phyloP scores from a whole-genome alignment of 129 eudicot species.

The Lonicera japonica region DNA sequence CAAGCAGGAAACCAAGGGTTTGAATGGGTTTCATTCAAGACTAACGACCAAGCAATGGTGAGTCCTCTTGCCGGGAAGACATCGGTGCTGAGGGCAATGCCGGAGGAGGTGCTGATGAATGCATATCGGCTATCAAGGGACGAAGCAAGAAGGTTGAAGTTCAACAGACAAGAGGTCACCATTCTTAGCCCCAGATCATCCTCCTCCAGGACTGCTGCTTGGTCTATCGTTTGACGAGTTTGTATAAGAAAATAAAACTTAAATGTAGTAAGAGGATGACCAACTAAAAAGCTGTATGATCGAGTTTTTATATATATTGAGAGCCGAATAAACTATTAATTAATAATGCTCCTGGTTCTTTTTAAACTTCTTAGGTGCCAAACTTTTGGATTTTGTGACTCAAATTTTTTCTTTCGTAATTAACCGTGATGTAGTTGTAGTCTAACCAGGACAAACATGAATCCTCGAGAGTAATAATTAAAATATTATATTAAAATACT shows the following conservation, averaged over 20 bases:
- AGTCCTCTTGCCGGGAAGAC: constrained; percentile 35
- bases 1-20: constrained; percentile 39
- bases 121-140: constrained; percentile 36
- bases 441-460: too few relatives aligned
- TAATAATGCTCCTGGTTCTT: not conserved
- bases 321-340: not conserved
- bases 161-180: constrained; percentile 24
- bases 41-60: constrained; percentile 35
- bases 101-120: constrained; percentile 37
- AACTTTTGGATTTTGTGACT: too few relatives aligned
- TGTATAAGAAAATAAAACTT: constrained; percentile 11
- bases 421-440: too few relatives aligned
- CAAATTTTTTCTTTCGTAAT: too few relatives aligned
- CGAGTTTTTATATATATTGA: not conserved
- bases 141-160: constrained; percentile 43
- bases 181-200: constrained; percentile 18
- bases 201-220: not conserved
- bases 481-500: too few relatives aligned
- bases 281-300: not conserved
- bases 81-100: constrained; percentile 37
- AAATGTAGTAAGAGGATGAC: not conserved
- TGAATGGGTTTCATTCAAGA: constrained; percentile 35
- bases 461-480: too few relatives aligned
- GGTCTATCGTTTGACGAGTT: not conserved
- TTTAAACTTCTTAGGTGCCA: too few relatives aligned